These are phyloP conservation scores for Alternaria consortialis DNA, from an alignment of 2,329 filamentous ascomycete species.

Conservation along the genomic window DNA sequence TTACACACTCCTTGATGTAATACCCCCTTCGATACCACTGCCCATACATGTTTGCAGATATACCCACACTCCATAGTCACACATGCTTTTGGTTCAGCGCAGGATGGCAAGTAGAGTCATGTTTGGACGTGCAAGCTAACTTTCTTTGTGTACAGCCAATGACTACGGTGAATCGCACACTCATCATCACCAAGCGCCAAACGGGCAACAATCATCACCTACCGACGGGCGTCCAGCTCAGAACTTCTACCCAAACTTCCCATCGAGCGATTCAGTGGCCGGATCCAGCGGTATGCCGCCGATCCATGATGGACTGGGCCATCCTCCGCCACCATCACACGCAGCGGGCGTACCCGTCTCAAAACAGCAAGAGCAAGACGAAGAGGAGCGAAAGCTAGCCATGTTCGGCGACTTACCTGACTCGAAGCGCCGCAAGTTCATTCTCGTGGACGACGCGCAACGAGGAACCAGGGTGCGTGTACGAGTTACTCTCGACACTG, in stretches of 20 bases:
- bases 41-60: conserved; percentile 45
- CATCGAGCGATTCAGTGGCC: conserved; percentile 64
- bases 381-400: conserved; percentile 68
- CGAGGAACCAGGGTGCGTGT: conserved; percentile 80
- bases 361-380: conserved; percentile 61
- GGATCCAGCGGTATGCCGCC: conserved; percentile 69
- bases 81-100: conserved; percentile 42
- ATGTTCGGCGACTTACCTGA: conserved; percentile 90
- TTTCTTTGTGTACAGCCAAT: conserved; percentile 62
- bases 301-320: conserved; percentile 66
- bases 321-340: conserved; percentile 54
- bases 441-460: conserved; percentile 89
- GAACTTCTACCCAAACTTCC: conserved; percentile 77
- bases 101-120: conserved; percentile 29
- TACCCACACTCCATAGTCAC: conserved; percentile 28
- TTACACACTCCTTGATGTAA: conserved; percentile 56
- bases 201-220: conserved; percentile 62
- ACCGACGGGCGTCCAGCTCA: conserved; percentile 78
- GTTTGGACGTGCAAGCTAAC: conserved; percentile 54
- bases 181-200: conserved; percentile 71
- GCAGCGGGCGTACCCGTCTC: conserved; percentile 54
- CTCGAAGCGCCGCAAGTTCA: conserved; percentile 93
- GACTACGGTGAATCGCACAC: conserved; percentile 68
- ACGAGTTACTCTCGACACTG: conserved; percentile 89
- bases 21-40: conserved; percentile 51